Conservation (phyloP, 2,329 filamentous ascomycete genomes). For the Diaporthe batatas region DNA sequence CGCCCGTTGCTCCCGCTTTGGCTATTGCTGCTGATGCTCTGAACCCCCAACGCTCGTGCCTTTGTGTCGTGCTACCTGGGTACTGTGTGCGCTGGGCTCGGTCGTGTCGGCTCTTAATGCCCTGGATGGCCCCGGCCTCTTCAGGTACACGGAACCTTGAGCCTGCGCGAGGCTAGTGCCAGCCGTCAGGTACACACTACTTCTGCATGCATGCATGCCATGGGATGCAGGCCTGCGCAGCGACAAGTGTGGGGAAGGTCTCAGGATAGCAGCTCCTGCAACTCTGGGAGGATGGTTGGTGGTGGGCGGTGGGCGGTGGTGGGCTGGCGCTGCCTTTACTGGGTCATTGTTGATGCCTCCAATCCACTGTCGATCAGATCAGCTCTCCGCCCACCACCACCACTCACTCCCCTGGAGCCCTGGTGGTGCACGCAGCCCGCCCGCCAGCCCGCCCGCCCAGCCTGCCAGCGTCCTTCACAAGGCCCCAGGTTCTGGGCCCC, state of each 20-base stretch:
- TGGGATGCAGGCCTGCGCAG: slow-evolving; percentile 4
- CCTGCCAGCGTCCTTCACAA: neutral
- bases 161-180: neutral
- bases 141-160: neutral
- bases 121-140: neutral
- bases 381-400: neutral
- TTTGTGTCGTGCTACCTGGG: neutral
- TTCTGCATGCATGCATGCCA: neutral
- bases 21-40: neutral
- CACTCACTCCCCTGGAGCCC: slow-evolving; percentile 8
- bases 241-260: slow-evolving; percentile 27
- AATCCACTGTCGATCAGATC: slow-evolving; percentile 26
- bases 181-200: neutral
- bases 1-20: neutral
- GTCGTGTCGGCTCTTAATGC: slow-evolving; percentile 12
- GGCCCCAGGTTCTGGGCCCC: slow-evolving; percentile 21
- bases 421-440: neutral
- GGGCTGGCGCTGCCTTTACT: slow-evolving; percentile 17
- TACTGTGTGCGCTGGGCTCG: neutral
- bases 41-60: neutral
- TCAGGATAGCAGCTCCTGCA: slow-evolving; percentile 30
- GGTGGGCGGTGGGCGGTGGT: neutral
- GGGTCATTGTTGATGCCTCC: neutral
- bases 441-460: no score
- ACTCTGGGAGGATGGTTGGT: slow-evolving; percentile 22